Evolutionary conservation across 192 early-diverging fungal species (phyloP).

Genomic region (Coemansia sp.): DNA sequence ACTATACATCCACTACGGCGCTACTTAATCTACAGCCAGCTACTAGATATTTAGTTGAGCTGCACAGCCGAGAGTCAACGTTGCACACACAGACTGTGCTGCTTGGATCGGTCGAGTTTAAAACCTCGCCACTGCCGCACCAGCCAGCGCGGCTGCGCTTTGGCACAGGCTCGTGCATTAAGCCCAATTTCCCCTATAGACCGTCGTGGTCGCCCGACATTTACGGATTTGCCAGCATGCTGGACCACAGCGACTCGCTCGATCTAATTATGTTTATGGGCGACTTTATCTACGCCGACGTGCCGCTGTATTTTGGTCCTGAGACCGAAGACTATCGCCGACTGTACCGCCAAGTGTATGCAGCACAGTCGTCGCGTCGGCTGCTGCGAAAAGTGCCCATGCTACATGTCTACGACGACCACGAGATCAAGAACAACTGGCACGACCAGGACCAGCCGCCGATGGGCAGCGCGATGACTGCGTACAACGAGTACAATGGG

Average conservation of each 20-base stretch:
- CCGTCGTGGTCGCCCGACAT: conserved; percentile 29
- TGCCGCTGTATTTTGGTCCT: conserved; percentile 49
- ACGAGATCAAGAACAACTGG: conserved; percentile 60
- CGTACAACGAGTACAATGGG: conserved; percentile 55
- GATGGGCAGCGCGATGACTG: conserved; percentile 45
- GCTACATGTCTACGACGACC: conserved; percentile 57
- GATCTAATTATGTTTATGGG: conserved; percentile 54
- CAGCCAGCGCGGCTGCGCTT: conserved; percentile 34
- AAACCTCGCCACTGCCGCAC: conserved; percentile 26
- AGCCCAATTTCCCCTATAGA: conserved; percentile 54
- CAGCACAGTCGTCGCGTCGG: conserved; percentile 29
- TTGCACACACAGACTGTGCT: conserved; percentile 16
- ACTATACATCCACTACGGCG: conserved; percentile 26
- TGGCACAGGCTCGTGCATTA: conserved; percentile 55
- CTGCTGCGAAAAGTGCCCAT: conserved; percentile 43
- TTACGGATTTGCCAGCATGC: conserved; percentile 46
- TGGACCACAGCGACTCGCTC: conserved; percentile 36
- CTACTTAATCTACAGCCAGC: conserved; percentile 31
- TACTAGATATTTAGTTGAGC: conserved; percentile 40
- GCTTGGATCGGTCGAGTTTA: conserved; percentile 38
- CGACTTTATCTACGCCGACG: conserved; percentile 58
- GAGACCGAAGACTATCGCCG: conserved; percentile 44
- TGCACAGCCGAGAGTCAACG: conserved; percentile 34
- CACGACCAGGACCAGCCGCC: conserved; percentile 31
- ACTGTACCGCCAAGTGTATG: conserved; percentile 52